phyloP scores from a whole-genome alignment of 805 yeast genomes.

The Ogataea pignaliae region DNA sequence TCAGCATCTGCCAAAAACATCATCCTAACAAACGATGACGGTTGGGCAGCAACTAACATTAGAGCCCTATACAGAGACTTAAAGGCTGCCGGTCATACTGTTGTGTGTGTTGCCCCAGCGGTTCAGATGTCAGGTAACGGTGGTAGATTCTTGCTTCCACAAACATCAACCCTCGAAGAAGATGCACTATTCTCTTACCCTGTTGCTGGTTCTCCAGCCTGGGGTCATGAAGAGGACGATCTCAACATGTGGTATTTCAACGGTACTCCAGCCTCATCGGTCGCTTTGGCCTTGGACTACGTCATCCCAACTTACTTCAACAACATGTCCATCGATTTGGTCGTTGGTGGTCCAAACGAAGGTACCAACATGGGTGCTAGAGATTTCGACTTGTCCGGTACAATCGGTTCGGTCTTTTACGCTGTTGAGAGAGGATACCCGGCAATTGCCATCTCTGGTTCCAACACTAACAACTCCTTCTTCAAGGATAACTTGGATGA shows the following conservation, averaged over 20 bases:
- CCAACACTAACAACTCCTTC: constrained; percentile 45
- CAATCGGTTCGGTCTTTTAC: constrained; percentile 47
- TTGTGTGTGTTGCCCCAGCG: constrained; percentile 48
- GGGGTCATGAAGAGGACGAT: constrained; percentile 47
- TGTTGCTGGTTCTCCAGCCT: constrained; percentile 45
- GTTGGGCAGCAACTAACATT: constrained; percentile 53
- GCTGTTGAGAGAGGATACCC: constrained; percentile 46
- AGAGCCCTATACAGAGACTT: constrained; percentile 50
- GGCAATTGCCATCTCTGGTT: constrained; percentile 49
- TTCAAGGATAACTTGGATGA: constrained; percentile 40
- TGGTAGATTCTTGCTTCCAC: constrained; percentile 46
- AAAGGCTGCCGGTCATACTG: constrained; percentile 44
- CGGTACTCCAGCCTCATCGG: constrained; percentile 52
- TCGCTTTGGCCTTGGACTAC: constrained; percentile 44
- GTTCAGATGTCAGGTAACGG: constrained; percentile 51
- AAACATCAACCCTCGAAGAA: constrained; percentile 32
- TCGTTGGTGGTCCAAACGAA: constrained; percentile 51
- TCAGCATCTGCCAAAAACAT: constrained; percentile 35
- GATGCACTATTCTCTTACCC: constrained; percentile 47
- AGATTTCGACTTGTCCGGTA: constrained; percentile 43
- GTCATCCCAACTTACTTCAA: constrained; percentile 42
- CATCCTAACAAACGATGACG: constrained; percentile 52
- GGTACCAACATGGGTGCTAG: constrained; percentile 44
- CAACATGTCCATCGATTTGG: constrained; percentile 41
- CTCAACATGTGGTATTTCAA: constrained; percentile 49